These are phyloP conservation scores for Coemansia sp. DNA, from an alignment of 192 early-diverging fungal genomes.

Conservation along the genomic window DNA sequence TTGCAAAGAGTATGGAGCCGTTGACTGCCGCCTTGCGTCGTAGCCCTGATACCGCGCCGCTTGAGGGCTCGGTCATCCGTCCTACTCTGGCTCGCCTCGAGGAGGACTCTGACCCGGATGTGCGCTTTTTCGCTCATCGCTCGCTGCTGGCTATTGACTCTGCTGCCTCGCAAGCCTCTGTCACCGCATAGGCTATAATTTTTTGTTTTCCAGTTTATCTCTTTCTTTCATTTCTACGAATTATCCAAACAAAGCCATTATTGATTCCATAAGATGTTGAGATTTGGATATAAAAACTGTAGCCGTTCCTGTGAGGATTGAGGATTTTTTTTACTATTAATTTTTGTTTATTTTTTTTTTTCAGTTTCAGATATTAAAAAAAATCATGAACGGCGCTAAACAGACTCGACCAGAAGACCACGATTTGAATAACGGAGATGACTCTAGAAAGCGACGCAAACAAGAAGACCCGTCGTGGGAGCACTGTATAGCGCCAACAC, in stretches of 20 bases:
- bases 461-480: constrained; percentile 5
- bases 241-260: background rate
- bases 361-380: background rate
- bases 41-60: constrained; percentile 61
- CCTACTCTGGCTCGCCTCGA: constrained; percentile 83
- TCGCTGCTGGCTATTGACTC: constrained; percentile 59
- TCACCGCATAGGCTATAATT: background rate
- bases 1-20: constrained; percentile 91
- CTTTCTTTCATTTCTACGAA: background rate
- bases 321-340: background rate
- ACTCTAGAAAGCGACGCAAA: constrained; percentile 11
- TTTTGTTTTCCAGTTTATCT: constrained; percentile 14
- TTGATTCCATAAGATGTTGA: background rate
- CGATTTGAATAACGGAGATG: background rate
- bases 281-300: background rate
- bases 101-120: constrained; percentile 92
- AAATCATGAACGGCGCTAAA: background rate
- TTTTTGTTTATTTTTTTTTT: background rate
- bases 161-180: background rate
- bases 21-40: constrained; percentile 80
- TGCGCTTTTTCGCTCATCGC: constrained; percentile 88
- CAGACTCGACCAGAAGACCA: background rate
- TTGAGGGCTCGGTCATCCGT: constrained; percentile 74
- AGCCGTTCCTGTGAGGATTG: too few relatives aligned
- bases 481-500: constrained; percentile 22